These are phyloP conservation scores for Fusarium beomiforme DNA, from an alignment of 2,329 filamentous ascomycete genomes.

Conservation along the genomic window DNA sequence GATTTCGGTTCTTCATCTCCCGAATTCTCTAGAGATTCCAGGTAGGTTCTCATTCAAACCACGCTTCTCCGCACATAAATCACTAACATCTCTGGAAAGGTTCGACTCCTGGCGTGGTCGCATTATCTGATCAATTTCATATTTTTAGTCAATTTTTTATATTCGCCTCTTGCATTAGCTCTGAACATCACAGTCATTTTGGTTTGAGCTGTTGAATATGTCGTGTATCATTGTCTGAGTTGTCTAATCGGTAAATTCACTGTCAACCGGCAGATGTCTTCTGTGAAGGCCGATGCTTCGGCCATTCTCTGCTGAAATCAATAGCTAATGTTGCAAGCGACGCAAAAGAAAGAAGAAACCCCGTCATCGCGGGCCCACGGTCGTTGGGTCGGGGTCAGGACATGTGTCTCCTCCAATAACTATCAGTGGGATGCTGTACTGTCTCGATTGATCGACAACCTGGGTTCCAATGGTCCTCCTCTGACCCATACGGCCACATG, in stretches of 20 bases:
- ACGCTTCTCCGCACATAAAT: background rate
- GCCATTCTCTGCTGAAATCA: background rate
- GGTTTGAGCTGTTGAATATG: background rate
- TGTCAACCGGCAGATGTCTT: background rate
- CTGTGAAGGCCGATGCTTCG: background rate
- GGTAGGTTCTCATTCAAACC: conserved; percentile 6
- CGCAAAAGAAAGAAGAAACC: background rate
- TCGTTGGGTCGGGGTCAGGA: background rate
- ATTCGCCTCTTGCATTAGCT: background rate
- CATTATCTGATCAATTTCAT: conserved; percentile 8
- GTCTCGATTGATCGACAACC: conserved; percentile 44
- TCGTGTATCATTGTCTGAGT: background rate
- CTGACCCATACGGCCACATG: conserved; percentile 69
- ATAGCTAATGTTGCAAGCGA: background rate
- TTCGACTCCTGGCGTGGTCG: conserved; percentile 43
- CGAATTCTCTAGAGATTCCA: conserved; percentile 39
- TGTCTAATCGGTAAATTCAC: background rate
- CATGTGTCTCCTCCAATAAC: conserved; percentile 39
- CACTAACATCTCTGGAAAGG: conserved; percentile 18
- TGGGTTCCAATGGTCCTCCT: conserved; percentile 60
- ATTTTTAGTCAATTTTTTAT: background rate
- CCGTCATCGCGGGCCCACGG: background rate
- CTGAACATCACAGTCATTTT: background rate
- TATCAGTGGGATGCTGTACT: conserved; percentile 29
- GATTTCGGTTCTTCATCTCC: conserved; percentile 27